Evolutionary conservation across 768 basidiomycete species (phyloP), one percentile per base, ranked within the genome.

Genomic region (Trametes meyenii): DNA sequence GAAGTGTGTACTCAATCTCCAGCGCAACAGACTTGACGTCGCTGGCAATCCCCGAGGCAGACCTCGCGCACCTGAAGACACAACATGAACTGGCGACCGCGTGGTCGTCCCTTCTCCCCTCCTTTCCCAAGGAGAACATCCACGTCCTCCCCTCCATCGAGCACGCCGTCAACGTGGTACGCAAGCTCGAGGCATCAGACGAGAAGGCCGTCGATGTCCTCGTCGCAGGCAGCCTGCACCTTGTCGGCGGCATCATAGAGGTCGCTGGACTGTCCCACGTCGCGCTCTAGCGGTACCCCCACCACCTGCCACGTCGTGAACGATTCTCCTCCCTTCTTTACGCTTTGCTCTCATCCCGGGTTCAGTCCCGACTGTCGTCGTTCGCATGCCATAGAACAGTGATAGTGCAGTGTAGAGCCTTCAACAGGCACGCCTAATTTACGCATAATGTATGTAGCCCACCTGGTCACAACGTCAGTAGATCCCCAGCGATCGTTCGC

Each of bases 241-340:
- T 99, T 16, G 87, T 98, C 7, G 97, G 97, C 19, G 97, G 97
- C 2, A 79, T 95, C 13, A 89, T 98, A 55, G 96, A 98, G 71
- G 94, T 92, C 14, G 91, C 94, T 17, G 89, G 86, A 21, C 72
- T 98, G 42, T 83, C 89, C n/a, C 82, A 86, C 35, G 76, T 82
- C 58, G 87, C 88, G 36, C 75, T 93, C 55, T 88, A 75, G 72
- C 13, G 29, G 38, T 43, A n/a, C 19, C 29, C 2, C 21, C 2
- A 2, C 13, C 26, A 19, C 0, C 16, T 36, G 10, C 16, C 42
- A 16, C 24, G 38, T 19, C 33, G 21, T 8, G 29, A 33, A 33
- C 29, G 26, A n/a, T 43, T 11, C 33, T 17, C 13, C 19, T 46
- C 46, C 14, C 3, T 2, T 2, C 8, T 53, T n/a, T 39, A 43